Conservation (phyloP, 768 basidiomycete species). For the Agaricus bisporus region DNA sequence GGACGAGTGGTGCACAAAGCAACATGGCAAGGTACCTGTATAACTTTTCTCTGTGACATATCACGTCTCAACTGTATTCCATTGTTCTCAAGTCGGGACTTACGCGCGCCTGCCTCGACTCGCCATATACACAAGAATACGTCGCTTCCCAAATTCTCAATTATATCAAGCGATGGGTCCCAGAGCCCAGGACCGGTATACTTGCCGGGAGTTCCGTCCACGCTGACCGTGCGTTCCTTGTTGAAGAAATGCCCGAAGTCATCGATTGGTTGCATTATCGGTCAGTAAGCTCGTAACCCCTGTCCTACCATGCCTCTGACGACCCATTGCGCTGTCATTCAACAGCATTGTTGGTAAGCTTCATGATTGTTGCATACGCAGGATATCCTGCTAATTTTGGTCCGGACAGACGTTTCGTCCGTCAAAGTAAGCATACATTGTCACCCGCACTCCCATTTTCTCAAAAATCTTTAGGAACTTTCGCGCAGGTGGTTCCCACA, state of each 20-base stretch:
- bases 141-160: conserved; percentile 58
- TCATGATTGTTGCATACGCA: background rate
- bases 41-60: background rate
- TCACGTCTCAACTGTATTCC: background rate
- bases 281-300: conserved; percentile 24
- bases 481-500: conserved; percentile 63
- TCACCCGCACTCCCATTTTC: background rate
- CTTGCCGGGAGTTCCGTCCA: conserved; percentile 91
- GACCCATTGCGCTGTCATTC: background rate
- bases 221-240: conserved; percentile 67
- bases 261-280: conserved; percentile 80
- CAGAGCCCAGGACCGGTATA: conserved; percentile 50
- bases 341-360: conserved; percentile 65
- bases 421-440: conserved; percentile 49
- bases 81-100: conserved; percentile 60
- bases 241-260: conserved; percentile 75
- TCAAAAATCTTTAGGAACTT: conserved; percentile 46
- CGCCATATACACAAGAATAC: conserved; percentile 52
- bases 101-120: conserved; percentile 71
- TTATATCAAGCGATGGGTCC: conserved; percentile 87
- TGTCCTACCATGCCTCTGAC: background rate
- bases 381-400: background rate
- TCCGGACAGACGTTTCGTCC: conserved; percentile 72
- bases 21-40: conserved; percentile 62
- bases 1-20: conserved; percentile 81